A percentile compares a stretch with the other conserved stretches of the same genome.
These are phyloP conservation scores for Vitis rupestris DNA, from an alignment of 164 flowering plant species.

Conservation along the genomic window DNA sequence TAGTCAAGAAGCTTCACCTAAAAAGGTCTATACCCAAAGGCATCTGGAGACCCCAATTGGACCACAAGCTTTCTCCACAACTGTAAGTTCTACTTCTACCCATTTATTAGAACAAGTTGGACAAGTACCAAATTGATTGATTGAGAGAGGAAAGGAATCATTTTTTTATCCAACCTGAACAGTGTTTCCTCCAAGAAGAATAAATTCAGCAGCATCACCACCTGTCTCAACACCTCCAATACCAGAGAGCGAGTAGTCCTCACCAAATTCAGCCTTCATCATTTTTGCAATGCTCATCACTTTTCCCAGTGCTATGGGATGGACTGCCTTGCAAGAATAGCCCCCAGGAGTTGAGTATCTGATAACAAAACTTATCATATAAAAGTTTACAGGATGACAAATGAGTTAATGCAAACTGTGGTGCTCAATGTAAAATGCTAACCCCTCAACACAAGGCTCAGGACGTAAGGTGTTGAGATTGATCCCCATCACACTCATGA, in stretches of 20 bases:
- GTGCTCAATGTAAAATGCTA: slow-evolving; percentile 20
- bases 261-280: slow-evolving; percentile 79
- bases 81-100: neutral
- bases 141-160: neutral
- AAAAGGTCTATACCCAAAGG: no score
- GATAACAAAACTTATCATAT: slow-evolving; percentile 8
- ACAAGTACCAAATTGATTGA: neutral
- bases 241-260: slow-evolving; percentile 77
- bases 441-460: slow-evolving; percentile 99
- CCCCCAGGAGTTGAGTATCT: slow-evolving; percentile 99
- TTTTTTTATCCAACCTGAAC: slow-evolving; percentile 69
- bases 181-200: slow-evolving; percentile 94
- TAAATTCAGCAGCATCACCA: slow-evolving; percentile 94
- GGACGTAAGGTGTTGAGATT: slow-evolving; percentile 84
- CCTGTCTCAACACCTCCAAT: slow-evolving; percentile 99
- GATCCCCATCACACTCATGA: slow-evolving; percentile 99
- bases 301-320: slow-evolving; percentile 95
- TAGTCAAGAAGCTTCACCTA: no score
- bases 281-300: slow-evolving; percentile 94
- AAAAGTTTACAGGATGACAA: neutral
- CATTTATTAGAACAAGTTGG: neutral
- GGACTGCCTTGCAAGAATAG: slow-evolving; percentile 93
- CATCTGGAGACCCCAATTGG: no score
- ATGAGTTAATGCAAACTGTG: neutral
- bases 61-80: no score